Conservation (phyloP, 257 asterid species). For the Petunia secreta region DNA sequence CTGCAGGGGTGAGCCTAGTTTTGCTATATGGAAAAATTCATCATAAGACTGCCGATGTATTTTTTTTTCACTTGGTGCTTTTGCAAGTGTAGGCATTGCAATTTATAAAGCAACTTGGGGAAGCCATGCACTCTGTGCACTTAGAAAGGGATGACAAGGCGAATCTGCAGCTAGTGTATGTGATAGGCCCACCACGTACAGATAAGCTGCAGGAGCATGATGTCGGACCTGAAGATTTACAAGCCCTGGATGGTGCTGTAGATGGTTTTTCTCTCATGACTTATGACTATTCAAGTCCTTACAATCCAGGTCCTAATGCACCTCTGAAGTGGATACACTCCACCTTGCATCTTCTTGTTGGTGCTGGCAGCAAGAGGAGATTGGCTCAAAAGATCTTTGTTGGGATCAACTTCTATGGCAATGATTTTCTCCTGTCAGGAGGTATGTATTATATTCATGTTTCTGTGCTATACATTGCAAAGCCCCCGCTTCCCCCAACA, state of each 20-base stretch:
- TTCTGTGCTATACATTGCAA: not conserved
- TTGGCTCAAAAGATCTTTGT: slow-evolving; percentile 64
- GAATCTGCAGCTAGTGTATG: slow-evolving; percentile 71
- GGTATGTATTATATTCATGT: slow-evolving; percentile 48
- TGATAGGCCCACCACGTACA: slow-evolving; percentile 87
- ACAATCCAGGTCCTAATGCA: slow-evolving; percentile 97
- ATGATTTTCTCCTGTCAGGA: slow-evolving; percentile 76
- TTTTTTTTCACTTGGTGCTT: slow-evolving; percentile 26
- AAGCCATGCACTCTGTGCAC: slow-evolving; percentile 70
- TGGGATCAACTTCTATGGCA: slow-evolving; percentile 90
- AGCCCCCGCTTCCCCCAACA: not conserved
- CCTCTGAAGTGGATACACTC: slow-evolving; percentile 87
- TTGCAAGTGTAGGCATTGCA: slow-evolving; percentile 66
- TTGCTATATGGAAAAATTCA: not conserved
- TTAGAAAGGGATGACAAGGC: slow-evolving; percentile 42
- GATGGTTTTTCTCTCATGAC: slow-evolving; percentile 98
- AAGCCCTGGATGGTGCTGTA: slow-evolving; percentile 54
- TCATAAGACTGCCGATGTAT: slow-evolving; percentile 31
- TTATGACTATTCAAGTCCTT: slow-evolving; percentile 91
- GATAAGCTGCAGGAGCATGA: slow-evolving; percentile 66
- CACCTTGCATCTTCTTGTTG: slow-evolving; percentile 62
- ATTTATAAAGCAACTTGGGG: slow-evolving; percentile 79
- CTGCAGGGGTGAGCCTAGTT: not conserved
- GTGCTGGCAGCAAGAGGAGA: slow-evolving; percentile 36
- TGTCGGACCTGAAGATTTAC: slow-evolving; percentile 84